Percentiles rank a stretch among this genome's conserved stretches.
These are phyloP conservation scores for Aspergillus bertholletiae DNA, from an alignment of 495 filamentous ascomycete genomes.

Conservation along the genomic window DNA sequence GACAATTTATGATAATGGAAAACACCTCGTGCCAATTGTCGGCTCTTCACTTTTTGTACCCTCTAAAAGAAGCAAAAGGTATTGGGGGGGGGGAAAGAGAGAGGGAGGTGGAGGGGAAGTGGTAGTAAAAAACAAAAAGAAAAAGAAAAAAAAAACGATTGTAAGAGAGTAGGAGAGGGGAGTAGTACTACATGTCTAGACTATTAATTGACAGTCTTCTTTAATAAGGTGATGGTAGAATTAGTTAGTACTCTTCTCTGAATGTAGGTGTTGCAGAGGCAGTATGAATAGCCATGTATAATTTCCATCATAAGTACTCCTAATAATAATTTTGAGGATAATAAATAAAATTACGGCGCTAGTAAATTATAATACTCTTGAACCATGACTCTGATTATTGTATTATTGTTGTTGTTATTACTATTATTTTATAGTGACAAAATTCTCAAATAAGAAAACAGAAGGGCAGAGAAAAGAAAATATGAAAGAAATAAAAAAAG, in stretches of 20 bases:
- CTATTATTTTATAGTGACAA: not conserved
- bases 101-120: not conserved
- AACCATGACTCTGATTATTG: not conserved
- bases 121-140: not conserved
- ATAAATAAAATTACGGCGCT: not conserved
- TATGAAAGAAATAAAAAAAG: not conserved
- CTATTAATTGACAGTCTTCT: not conserved
- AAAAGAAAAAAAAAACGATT: too few species aligned
- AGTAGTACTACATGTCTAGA: not conserved
- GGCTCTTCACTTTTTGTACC: not conserved
- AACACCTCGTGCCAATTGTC: not conserved
- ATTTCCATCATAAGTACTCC: not conserved
- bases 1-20: not conserved
- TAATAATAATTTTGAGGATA: not conserved
- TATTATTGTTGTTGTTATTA: not conserved
- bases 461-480: not conserved
- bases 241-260: not conserved
- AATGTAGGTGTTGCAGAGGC: not conserved
- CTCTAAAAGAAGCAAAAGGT: not conserved
- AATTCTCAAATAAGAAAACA: not conserved
- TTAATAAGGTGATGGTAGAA: not conserved
- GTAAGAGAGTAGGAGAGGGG: not conserved
- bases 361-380: slow-evolving; percentile 1
- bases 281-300: not conserved
- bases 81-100: not conserved